phyloP scores from a whole-genome alignment of 2,329 filamentous ascomycete genomes.

The Metarhizium guizhouense region DNA sequence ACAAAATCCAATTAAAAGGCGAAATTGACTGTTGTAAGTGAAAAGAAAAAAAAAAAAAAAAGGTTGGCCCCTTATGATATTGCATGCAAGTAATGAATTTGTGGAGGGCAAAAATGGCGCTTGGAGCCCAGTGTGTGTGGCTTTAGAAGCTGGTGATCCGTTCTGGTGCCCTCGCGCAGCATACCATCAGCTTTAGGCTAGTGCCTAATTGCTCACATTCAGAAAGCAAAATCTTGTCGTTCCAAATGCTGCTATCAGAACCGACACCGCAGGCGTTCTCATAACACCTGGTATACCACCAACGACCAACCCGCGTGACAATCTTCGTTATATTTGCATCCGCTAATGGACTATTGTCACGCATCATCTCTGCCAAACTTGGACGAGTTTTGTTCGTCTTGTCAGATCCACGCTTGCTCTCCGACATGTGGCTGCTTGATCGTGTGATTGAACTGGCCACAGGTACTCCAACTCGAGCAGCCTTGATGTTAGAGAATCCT shows the following conservation, averaged over 20 bases:
- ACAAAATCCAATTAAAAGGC: background rate
- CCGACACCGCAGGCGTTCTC: slow-evolving; percentile 52
- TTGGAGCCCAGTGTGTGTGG: background rate
- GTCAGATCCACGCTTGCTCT: slow-evolving; percentile 9
- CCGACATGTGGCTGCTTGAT: slow-evolving; percentile 11
- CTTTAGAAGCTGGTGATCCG: slow-evolving; percentile 39
- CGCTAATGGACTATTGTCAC: slow-evolving; percentile 56
- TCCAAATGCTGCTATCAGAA: slow-evolving; percentile 60
- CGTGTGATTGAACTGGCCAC: slow-evolving; percentile 46
- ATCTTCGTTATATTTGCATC: slow-evolving; percentile 88
- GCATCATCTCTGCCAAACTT: slow-evolving; percentile 63
- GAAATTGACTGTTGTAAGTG: background rate
- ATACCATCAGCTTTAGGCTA: slow-evolving; percentile 83
- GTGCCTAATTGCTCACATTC: slow-evolving; percentile 85
- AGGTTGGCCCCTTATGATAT: background rate
- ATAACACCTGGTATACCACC: slow-evolving; percentile 96
- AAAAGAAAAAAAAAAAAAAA: background rate
- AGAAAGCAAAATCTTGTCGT: slow-evolving; percentile 60
- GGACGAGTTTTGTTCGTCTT: slow-evolving; percentile 34
- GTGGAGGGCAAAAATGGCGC: background rate
- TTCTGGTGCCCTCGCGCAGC: slow-evolving; percentile 76
- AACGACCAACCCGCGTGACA: slow-evolving; percentile 82
- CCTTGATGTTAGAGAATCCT: slow-evolving; percentile 65
- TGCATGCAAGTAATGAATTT: background rate
- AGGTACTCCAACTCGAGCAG: slow-evolving; percentile 69